Conservation (phyloP, 768 basidiomycete genomes). For the Lentinus tigrinus region DNA sequence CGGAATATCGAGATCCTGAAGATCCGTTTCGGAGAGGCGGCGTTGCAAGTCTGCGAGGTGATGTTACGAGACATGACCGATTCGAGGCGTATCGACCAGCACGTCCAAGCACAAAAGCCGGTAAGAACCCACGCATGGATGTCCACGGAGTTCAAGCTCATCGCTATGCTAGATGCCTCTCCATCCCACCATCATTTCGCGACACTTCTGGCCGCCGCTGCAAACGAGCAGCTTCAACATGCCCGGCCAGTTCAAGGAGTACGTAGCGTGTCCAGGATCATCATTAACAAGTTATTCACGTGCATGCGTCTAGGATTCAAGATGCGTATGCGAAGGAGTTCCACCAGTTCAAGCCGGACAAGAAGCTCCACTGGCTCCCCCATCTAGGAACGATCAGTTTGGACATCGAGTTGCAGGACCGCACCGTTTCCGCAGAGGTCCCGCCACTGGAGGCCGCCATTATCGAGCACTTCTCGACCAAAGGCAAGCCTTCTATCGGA, state of each 20-base stretch:
- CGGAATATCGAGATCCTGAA: slow-evolving; percentile 93
- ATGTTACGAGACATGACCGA: slow-evolving; percentile 98
- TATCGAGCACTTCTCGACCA: slow-evolving; percentile 79
- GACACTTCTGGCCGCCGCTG: slow-evolving; percentile 92
- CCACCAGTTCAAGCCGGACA: slow-evolving; percentile 86
- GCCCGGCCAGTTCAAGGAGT: slow-evolving; percentile 86
- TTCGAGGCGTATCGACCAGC: slow-evolving; percentile 85
- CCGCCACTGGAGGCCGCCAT: slow-evolving; percentile 89
- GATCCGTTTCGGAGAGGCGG: slow-evolving; percentile 90
- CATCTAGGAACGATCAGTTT: slow-evolving; percentile 84
- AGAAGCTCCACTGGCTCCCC: slow-evolving; percentile 84
- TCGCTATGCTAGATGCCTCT: slow-evolving; percentile 53
- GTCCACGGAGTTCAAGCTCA: not conserved
- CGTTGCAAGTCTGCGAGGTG: slow-evolving; percentile 94
- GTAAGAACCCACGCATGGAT: slow-evolving; percentile 49
- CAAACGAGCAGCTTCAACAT: slow-evolving; percentile 71
- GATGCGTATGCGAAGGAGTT: slow-evolving; percentile 76
- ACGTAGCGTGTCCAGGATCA: no score
- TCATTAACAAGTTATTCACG: not conserved
- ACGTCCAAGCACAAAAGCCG: slow-evolving; percentile 70
- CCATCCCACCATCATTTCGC: slow-evolving; percentile 89
- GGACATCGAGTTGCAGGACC: slow-evolving; percentile 81
- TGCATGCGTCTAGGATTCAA: slow-evolving; percentile 52
- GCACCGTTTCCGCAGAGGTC: slow-evolving; percentile 70
- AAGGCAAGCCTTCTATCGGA: slow-evolving; percentile 41